A percentile compares a stretch with the other conserved stretches of the same genome.
Evolutionary conservation across 768 basidiomycete species (phyloP).

Genomic region (Mycena albidolilacea): DNA sequence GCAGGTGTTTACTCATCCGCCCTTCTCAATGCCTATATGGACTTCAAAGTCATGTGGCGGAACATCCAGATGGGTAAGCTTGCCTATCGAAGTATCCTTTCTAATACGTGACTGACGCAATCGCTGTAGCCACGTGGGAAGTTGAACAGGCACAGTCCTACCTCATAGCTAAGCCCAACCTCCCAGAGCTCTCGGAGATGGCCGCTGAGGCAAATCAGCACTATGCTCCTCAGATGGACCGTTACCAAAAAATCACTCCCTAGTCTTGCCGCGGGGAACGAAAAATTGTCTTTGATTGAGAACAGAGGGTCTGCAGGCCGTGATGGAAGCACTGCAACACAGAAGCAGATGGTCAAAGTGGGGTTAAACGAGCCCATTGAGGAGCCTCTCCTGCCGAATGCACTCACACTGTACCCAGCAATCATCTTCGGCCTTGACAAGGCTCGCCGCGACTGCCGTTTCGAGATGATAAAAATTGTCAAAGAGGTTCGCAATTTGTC

Average conservation of each 20-base stretch:
- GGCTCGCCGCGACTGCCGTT: constrained; percentile 22
- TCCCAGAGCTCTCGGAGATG: constrained; percentile 17
- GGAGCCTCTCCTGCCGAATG: constrained; percentile 15
- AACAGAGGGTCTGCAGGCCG: no score
- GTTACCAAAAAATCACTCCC: constrained; percentile 9
- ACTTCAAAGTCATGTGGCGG: constrained; percentile 27
- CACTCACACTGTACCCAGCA: background rate
- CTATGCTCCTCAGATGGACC: background rate
- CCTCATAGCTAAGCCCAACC: background rate
- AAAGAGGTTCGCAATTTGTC: constrained; percentile 10
- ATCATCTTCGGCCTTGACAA: constrained; percentile 15
- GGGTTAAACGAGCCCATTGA: background rate
- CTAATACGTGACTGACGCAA: background rate
- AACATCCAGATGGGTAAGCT: constrained; percentile 18
- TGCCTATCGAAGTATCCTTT: background rate
- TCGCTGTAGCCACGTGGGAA: constrained; percentile 9
- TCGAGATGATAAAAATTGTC: constrained; percentile 32
- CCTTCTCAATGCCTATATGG: constrained; percentile 30
- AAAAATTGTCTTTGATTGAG: background rate
- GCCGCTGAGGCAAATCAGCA: background rate
- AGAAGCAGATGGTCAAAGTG: background rate
- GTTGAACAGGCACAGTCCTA: constrained; percentile 4
- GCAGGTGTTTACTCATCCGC: constrained; percentile 22
- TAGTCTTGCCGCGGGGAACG: background rate
- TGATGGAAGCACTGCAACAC: background rate